Percentiles rank a stretch among this genome's conserved stretches.
Conservation (phyloP, 2,329 filamentous ascomycete genomes). For the Calonectria hawksworthii region DNA sequence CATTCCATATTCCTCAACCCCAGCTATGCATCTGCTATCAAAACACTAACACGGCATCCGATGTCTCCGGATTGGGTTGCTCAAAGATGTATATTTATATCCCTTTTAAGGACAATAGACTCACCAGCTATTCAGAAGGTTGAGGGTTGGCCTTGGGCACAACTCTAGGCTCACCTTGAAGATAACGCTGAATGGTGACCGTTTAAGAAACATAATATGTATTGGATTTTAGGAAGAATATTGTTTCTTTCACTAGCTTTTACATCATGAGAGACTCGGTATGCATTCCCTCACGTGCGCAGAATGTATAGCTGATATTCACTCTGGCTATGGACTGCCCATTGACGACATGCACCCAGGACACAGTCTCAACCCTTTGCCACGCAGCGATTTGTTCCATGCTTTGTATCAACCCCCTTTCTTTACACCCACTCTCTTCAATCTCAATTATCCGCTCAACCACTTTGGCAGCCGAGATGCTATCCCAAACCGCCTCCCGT, state of each 20-base stretch:
- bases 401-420: constrained; percentile 27
- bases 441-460: constrained; percentile 53
- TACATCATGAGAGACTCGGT: constrained; percentile 36
- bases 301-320: constrained; percentile 51
- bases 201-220: neutral
- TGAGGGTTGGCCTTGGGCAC: neutral
- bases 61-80: neutral
- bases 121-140: neutral
- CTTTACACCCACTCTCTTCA: constrained; percentile 45
- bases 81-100: neutral
- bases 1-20: too few relatives aligned
- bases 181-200: neutral
- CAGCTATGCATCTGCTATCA: neutral
- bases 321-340: constrained; percentile 37
- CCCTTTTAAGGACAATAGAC: accelerated
- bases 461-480: constrained; percentile 44
- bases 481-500: constrained; percentile 53
- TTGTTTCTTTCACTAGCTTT: neutral
- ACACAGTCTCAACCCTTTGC: constrained; percentile 49
- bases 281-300: constrained; percentile 40
- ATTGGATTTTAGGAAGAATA: neutral
- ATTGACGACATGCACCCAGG: constrained; percentile 38
- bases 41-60: neutral
- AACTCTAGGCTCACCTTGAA: neutral
- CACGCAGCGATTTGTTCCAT: constrained; percentile 47